Conservation (phyloP, 1,139 yeast genomes). For the Blastobotrys ciferrii region DNA sequence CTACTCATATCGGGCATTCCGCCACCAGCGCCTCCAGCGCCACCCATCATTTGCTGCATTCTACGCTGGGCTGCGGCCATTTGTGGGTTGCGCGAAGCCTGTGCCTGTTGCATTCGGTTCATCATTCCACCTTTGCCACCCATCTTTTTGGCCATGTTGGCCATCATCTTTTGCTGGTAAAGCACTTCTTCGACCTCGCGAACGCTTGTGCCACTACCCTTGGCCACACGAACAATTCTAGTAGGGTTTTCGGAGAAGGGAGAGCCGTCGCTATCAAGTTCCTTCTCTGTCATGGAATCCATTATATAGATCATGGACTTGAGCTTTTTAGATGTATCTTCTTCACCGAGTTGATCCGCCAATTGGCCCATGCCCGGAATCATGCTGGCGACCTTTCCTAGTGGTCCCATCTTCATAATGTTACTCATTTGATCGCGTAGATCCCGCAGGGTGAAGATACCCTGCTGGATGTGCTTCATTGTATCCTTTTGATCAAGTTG, state of each 20-base stretch:
- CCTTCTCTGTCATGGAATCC: conserved; percentile 95
- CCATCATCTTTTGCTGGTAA: conserved; percentile 93
- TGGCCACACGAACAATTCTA: conserved; percentile 84
- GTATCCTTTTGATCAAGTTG: conserved; percentile 91
- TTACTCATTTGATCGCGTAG: conserved; percentile 94
- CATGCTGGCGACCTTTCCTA: conserved; percentile 91
- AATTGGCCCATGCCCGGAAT: conserved; percentile 84
- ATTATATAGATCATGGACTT: conserved; percentile 87
- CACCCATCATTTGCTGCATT: conserved; percentile 39
- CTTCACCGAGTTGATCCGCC: conserved; percentile 80
- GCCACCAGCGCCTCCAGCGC: conserved; percentile 37
- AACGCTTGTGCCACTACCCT: conserved; percentile 94
- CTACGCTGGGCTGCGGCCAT: conserved; percentile 39
- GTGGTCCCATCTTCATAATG: conserved; percentile 93
- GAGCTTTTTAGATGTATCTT: conserved; percentile 77
- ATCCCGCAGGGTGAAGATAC: conserved; percentile 88
- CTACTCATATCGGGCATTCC: conserved; percentile 39
- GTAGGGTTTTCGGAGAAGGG: conserved; percentile 78
- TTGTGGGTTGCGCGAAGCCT: conserved; percentile 37
- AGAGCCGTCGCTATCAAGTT: conserved; percentile 86
- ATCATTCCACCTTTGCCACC: conserved; percentile 51
- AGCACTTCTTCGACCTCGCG: conserved; percentile 92
- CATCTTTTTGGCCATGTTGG: conserved; percentile 79
- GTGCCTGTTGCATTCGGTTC: conserved; percentile 40
- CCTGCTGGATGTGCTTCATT: conserved; percentile 90